Base-by-base conservation (phyloP, 164 flowering plant species). In the Liquidambar formosana region DNA sequence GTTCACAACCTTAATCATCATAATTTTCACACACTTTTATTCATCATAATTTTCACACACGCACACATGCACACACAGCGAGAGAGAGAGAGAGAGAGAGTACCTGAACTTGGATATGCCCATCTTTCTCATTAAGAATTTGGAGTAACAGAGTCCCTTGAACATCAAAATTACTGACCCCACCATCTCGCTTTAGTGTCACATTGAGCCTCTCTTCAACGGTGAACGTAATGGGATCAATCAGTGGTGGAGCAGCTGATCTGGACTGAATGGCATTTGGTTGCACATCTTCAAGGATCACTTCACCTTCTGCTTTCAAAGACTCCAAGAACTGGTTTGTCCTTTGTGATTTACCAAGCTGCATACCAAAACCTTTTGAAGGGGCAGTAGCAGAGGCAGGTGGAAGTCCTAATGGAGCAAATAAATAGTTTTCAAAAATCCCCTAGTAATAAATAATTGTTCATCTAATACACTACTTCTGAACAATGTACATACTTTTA, bases 301-400 rank as follows among this genome's bases (percentile, higher is more conserved):
- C 88, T 80, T 96, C 99, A 57, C 99, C 99, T 81, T 96, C 98
- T 63, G 99, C 99, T 81, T 96, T 93, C 79, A 96, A 74, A 60
- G 98, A 93, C 74, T 91, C 98, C 84, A 96, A 73, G 71, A 96
- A 93, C 71, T 90, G 97, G 77, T 87, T 93, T n/a, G 96, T 74
- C 78, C 74, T 86, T 75, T 91, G 91, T 10, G 82, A 74, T 79
- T 96, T 96, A 58, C 96, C 98, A 56, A 96, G 94, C 80, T 96
- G 79, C 99, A 96, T 93, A 10, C 98, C 99, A 77, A 85, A 85
- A 71, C 95, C 98, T 72, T 96, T 96, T 3, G 97, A 82, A 75
- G 99, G 99, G 77, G 97, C 98, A 71, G 85, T 78, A 33, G 93
- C 98, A 80, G 98, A 74, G 57, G 99, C 75, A 54, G 96, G 63